phyloP scores from a whole-genome alignment of 2,329 filamentous ascomycete species.

The Aureobasidium leucospermi region DNA sequence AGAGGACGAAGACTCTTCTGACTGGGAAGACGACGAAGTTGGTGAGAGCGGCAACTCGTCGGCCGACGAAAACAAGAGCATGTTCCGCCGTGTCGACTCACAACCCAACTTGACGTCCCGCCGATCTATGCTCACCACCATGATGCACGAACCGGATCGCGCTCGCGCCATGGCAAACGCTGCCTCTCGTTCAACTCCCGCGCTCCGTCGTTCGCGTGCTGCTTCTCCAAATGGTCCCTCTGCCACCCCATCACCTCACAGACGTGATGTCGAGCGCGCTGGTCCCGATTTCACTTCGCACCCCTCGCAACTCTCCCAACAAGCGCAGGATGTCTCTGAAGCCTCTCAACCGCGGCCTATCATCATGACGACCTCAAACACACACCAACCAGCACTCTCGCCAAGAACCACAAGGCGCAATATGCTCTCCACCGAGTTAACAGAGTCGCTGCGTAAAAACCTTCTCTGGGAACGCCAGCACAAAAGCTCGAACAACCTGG shows the following conservation, averaged over 20 bases:
- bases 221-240: constrained; percentile 63
- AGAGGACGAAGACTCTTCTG: constrained; percentile 40
- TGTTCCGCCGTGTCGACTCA: constrained; percentile 90
- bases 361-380: constrained; percentile 60
- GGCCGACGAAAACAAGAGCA: constrained; percentile 62
- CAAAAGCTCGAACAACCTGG: constrained; percentile 81
- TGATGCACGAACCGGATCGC: constrained; percentile 75
- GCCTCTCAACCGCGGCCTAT: constrained; percentile 69
- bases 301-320: constrained; percentile 6
- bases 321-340: constrained; percentile 2
- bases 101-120: constrained; percentile 76
- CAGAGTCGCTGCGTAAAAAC: constrained; percentile 83
- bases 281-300: background rate
- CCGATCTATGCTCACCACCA: constrained; percentile 80
- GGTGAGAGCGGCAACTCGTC: constrained; percentile 73
- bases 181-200: constrained; percentile 50
- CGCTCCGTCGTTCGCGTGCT: constrained; percentile 53
- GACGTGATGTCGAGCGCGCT: constrained; percentile 15
- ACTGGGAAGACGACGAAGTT: constrained; percentile 51
- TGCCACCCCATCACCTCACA: constrained; percentile 50
- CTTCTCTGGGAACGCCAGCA: constrained; percentile 94
- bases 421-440: constrained; percentile 92
- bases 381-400: constrained; percentile 61
- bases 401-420: constrained; percentile 87
- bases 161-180: constrained; percentile 61